Conservation (phyloP, 106 monocot species). For the Apostasia ramifera region DNA sequence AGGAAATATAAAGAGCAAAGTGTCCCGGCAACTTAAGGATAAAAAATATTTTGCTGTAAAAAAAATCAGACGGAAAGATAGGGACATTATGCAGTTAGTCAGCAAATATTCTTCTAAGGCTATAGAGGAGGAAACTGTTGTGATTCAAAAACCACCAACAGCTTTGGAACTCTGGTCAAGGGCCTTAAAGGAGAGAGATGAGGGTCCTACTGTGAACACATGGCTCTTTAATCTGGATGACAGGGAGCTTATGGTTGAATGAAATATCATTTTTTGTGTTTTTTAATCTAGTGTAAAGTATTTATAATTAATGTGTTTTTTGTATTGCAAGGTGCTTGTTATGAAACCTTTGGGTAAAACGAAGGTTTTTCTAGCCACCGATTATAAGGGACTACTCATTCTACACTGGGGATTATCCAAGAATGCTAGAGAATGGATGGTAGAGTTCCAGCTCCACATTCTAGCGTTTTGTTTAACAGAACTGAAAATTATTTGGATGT, state of each 20-base stretch:
- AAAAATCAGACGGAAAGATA: slow-evolving; percentile 67
- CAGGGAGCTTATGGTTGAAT: slow-evolving; percentile 64
- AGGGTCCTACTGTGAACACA: slow-evolving; percentile 40
- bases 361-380: slow-evolving; percentile 69
- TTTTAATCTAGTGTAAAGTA: background rate
- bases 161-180: slow-evolving; percentile 42
- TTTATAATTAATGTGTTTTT: slow-evolving; percentile 1
- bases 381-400: slow-evolving; percentile 46
- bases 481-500: background rate
- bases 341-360: slow-evolving; percentile 42
- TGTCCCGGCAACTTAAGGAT: slow-evolving; percentile 48
- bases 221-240: slow-evolving; percentile 62
- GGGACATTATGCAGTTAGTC: slow-evolving; percentile 58
- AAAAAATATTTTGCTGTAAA: slow-evolving; percentile 53
- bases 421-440: slow-evolving; percentile 79
- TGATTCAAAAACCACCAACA: slow-evolving; percentile 20
- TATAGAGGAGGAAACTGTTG: slow-evolving; percentile 19
- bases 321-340: slow-evolving; percentile 50
- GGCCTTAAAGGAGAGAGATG: slow-evolving; percentile 43
- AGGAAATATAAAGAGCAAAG: slow-evolving; percentile 56
- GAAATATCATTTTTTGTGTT: background rate
- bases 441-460: slow-evolving; percentile 16
- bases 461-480: background rate
- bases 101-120: slow-evolving; percentile 31
- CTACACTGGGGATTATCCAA: slow-evolving; percentile 90